A percentile compares a stretch with the other conserved stretches of the same genome.
These are phyloP conservation scores for Penicillium turbatum DNA, from an alignment of 495 filamentous ascomycete genomes.

Conservation along the genomic window DNA sequence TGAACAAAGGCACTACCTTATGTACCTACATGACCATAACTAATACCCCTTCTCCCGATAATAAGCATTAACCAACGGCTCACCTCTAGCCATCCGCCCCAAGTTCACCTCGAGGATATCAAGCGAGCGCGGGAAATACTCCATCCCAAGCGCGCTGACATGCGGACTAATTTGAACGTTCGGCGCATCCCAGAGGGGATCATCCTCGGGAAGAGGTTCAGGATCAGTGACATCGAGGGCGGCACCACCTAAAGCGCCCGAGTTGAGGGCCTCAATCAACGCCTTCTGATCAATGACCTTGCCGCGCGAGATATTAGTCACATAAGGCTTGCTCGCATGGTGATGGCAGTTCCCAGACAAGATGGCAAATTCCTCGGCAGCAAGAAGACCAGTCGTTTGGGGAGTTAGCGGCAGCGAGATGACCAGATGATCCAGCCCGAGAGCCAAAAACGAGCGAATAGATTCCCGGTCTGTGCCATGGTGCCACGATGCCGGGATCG, in stretches of 20 bases:
- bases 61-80: conserved; percentile 64
- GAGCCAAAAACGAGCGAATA: conserved; percentile 60
- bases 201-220: conserved; percentile 68
- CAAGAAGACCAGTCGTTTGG: conserved; percentile 59
- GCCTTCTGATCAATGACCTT: conserved; percentile 65
- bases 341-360: conserved; percentile 44
- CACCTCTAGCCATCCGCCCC: conserved; percentile 51
- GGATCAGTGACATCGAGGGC: conserved; percentile 84
- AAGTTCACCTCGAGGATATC: conserved; percentile 62
- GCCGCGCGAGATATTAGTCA: conserved; percentile 75
- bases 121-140: conserved; percentile 57
- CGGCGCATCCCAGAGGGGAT: conserved; percentile 66
- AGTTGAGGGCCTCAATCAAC: conserved; percentile 52
- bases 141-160: conserved; percentile 57
- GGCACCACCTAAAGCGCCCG: conserved; percentile 57
- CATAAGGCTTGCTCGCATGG: conserved; percentile 37
- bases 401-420: conserved; percentile 69
- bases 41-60: conserved; percentile 48
- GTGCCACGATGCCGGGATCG: conserved; percentile 68
- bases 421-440: conserved; percentile 73
- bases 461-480: conserved; percentile 57
- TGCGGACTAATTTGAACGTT: conserved; percentile 80
- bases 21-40: background rate
- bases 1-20: no score
- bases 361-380: conserved; percentile 60